These are phyloP conservation scores for Colletotrichum godetiae DNA, from an alignment of 2,329 filamentous ascomycete species.

Conservation along the genomic window DNA sequence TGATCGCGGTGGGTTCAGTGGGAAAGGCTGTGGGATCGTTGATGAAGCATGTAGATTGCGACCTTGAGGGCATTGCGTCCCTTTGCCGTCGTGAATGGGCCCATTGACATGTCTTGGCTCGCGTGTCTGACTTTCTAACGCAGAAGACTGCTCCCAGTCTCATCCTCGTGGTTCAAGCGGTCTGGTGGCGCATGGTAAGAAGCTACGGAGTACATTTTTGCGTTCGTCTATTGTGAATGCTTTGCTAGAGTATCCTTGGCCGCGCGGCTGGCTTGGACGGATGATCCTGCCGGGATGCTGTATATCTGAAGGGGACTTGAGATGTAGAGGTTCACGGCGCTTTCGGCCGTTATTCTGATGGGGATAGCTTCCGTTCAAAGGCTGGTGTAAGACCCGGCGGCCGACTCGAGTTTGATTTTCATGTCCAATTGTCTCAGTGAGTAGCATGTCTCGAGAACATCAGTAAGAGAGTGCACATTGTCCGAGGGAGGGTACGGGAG, in stretches of 20 bases:
- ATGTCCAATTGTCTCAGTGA: background rate
- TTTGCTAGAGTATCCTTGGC: background rate
- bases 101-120: background rate
- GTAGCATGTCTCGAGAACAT: background rate
- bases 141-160: too few relatives aligned
- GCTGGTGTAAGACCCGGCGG: background rate
- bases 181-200: background rate
- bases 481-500: background rate
- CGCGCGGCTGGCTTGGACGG: background rate
- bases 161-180: background rate
- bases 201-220: background rate
- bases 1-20: background rate
- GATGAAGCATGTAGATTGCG: slow-evolving; percentile 22
- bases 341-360: background rate
- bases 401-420: background rate
- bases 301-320: background rate
- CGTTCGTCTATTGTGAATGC: background rate
- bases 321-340: background rate
- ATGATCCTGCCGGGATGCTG: background rate
- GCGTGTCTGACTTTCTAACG: background rate
- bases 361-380: background rate
- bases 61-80: background rate
- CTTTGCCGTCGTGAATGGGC: background rate
- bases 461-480: background rate
- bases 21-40: background rate